A percentile compares a stretch with the other conserved stretches of the same genome.
These are phyloP conservation scores for Phytophthora cajani DNA, from an alignment of 352 stramenopile genomes.

Conservation along the genomic window DNA sequence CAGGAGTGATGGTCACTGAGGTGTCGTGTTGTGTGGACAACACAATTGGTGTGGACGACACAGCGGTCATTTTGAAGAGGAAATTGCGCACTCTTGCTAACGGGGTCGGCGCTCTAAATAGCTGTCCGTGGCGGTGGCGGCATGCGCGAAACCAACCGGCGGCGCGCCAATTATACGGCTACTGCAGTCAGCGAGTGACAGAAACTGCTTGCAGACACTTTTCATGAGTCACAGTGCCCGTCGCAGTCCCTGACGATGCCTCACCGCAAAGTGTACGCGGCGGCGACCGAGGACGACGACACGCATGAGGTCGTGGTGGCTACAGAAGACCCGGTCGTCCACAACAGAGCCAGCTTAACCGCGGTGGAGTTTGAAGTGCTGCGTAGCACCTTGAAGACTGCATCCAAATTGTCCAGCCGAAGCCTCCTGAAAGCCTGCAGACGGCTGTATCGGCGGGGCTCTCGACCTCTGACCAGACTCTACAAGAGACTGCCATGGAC, in stretches of 20 bases:
- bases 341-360: neutral
- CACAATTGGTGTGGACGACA: neutral
- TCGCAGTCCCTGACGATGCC: constrained; percentile 15
- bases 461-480: constrained; percentile 5
- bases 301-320: neutral
- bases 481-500: constrained; percentile 35
- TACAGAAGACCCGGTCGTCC: neutral
- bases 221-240: neutral
- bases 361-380: neutral
- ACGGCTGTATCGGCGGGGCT: constrained; percentile 13
- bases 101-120: neutral
- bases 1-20: neutral
- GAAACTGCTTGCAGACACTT: neutral
- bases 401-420: constrained; percentile 5
- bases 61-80: too few species aligned
- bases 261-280: constrained; percentile 34
- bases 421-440: constrained; percentile 6
- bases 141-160: too few species aligned
- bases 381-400: neutral
- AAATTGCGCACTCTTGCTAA: neutral
- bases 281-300: constrained; percentile 1
- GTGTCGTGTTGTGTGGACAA: constrained; percentile 9
- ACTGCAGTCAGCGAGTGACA: neutral
- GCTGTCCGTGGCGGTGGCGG: neutral
- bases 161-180: neutral